phyloP scores from a whole-genome alignment of 345 rosid genomes.

The Rhizophora apiculata region DNA sequence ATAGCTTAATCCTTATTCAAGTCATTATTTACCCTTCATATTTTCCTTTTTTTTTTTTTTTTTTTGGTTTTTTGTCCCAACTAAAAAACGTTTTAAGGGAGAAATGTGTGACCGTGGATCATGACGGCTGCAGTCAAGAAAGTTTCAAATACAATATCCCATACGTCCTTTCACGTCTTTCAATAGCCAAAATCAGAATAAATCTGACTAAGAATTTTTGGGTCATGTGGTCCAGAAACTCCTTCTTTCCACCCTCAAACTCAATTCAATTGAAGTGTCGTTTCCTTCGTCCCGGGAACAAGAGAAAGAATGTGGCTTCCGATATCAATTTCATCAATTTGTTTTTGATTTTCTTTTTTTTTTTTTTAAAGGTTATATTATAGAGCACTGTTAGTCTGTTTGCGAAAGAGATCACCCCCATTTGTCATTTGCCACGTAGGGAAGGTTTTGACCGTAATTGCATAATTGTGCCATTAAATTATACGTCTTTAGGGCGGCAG shows the following conservation, averaged over 20 bases:
- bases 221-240: background rate
- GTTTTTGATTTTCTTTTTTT: no score
- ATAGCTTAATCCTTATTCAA: background rate
- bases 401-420: background rate
- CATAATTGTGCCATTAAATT: no score
- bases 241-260: background rate
- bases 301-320: no score
- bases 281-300: no score
- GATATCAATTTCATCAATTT: no score
- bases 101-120: background rate
- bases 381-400: background rate
- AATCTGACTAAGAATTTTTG: background rate
- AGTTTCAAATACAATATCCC: constrained; percentile 2
- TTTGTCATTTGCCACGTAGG: background rate
- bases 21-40: background rate
- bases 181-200: background rate
- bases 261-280: no score
- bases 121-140: background rate
- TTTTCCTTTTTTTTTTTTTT: background rate
- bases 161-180: background rate
- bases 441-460: background rate
- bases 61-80: no score
- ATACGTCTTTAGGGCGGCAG: no score
- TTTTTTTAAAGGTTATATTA: no score
- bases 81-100: background rate